phyloP scores from a whole-genome alignment of 192 early-diverging fungal species.

The Mortierella antarctica region DNA sequence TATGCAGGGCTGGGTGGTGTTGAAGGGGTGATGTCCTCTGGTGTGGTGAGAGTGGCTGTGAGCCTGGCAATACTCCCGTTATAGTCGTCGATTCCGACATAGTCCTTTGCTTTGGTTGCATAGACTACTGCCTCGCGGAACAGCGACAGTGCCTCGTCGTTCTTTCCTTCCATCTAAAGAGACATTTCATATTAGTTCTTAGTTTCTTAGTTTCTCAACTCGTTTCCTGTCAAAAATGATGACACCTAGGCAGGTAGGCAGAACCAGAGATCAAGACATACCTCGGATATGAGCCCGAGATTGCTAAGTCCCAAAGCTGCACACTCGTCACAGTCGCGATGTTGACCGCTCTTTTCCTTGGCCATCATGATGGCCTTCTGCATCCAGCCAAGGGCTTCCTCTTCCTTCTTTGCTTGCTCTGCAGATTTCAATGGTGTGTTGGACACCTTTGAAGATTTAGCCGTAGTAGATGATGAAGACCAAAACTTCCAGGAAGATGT shows the following conservation, averaged over 20 bases:
- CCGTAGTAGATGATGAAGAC: slow-evolving; percentile 23
- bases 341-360: slow-evolving; percentile 40
- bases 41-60: not conserved
- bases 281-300: slow-evolving; percentile 63
- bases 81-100: slow-evolving; percentile 43
- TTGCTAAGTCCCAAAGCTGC: slow-evolving; percentile 62
- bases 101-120: slow-evolving; percentile 51
- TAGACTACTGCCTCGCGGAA: slow-evolving; percentile 55
- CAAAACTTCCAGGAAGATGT: slow-evolving; percentile 45
- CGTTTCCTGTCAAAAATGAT: not conserved
- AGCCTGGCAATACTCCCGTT: slow-evolving; percentile 26
- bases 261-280: slow-evolving; percentile 12
- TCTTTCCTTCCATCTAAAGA: slow-evolving; percentile 55
- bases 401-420: slow-evolving; percentile 45
- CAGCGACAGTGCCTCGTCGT: slow-evolving; percentile 46
- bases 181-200: not conserved
- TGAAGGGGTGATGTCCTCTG: slow-evolving; percentile 2
- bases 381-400: slow-evolving; percentile 68
- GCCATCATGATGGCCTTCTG: slow-evolving; percentile 60
- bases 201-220: not conserved
- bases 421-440: not conserved
- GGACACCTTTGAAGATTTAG: not conserved
- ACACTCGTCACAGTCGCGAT: slow-evolving; percentile 66
- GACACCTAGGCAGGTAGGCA: not conserved
- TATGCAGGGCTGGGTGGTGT: not conserved